Base-by-base conservation (phyloP, 2,329 filamentous ascomycete genomes). In the Hypoxylon sp. region DNA sequence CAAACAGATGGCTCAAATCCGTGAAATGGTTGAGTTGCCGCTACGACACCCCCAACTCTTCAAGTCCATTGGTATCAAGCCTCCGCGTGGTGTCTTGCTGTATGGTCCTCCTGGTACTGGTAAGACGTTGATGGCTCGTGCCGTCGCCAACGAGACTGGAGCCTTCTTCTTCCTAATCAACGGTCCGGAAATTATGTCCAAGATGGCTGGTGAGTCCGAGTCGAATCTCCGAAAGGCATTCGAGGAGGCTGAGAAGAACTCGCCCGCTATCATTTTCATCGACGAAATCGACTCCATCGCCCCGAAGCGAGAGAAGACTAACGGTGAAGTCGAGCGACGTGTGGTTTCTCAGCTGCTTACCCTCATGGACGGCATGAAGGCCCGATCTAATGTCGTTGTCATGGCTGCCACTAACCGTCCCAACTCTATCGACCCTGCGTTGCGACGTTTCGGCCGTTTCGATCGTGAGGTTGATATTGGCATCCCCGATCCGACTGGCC, bases 1-100 rank as follows among this genome's bases (percentile, higher is more conserved):
- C 77, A 99, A 99, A 85, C 95, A 99, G 84, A 98, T 99, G 95
- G 95, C 95, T 68, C 95, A 99, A 85, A 97, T 99, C 74, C 92
- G 95, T 78, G 95, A 99, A 80, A 89, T 99, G 86, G 95, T 99
- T 70, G 95, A 99, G 86, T 85, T 99, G 72, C 95, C 95, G 65
- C 87, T 99, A 66, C 90, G 95, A 76, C 95, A 99, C 81, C 95
- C 95, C 64, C 95, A 98, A 80, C 91, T 99, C 52, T 99, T 99
- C 91, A 99, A 98, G 87, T 98, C 94, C 41, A 98, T 99, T 76
- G 95, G 95, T 88, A 97, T 99, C 84, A 99, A 99, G 88, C 95
- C 95, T 58, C 95, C 95, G 47, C 93, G 95, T 76, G 95, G 95
- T 89, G 97, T 98, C 76, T 87, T 99, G 77, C 93, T 99, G 76